A percentile compares a stretch with the other conserved stretches of the same genome.
Evolutionary conservation across 306 rosid genomes (phyloP).

Genomic region (Prunus mume): DNA sequence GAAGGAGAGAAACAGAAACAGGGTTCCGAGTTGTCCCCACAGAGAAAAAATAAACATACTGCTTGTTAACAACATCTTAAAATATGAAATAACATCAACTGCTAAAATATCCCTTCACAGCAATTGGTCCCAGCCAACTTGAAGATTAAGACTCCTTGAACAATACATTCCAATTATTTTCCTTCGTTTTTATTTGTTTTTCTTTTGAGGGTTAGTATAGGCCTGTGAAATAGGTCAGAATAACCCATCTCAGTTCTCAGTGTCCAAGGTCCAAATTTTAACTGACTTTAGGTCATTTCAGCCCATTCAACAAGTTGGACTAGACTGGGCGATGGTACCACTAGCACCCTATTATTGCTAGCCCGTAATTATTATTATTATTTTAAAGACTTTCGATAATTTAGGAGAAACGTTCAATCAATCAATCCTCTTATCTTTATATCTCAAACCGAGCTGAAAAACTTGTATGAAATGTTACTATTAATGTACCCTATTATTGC

Average conservation of each 20-base stretch:
- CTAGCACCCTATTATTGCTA: background rate
- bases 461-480: no score
- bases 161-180: background rate
- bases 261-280: background rate
- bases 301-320: background rate
- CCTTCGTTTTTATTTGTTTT: background rate
- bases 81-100: background rate
- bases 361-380: background rate
- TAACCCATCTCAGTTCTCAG: background rate
- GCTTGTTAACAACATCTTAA: background rate
- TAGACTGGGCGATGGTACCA: background rate
- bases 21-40: background rate
- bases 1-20: no score
- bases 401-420: no score
- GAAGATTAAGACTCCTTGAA: background rate
- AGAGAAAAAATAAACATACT: background rate
- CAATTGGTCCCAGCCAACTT: background rate
- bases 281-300: background rate
- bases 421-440: background rate
- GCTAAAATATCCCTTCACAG: background rate
- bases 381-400: background rate
- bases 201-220: background rate
- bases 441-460: no score
- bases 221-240: background rate
- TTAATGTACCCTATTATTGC: no score